A percentile compares a stretch with the other conserved stretches of the same genome.
Evolutionary conservation across 2,329 filamentous ascomycete genomes (phyloP).

Genomic region (Pezicula radicicola): DNA sequence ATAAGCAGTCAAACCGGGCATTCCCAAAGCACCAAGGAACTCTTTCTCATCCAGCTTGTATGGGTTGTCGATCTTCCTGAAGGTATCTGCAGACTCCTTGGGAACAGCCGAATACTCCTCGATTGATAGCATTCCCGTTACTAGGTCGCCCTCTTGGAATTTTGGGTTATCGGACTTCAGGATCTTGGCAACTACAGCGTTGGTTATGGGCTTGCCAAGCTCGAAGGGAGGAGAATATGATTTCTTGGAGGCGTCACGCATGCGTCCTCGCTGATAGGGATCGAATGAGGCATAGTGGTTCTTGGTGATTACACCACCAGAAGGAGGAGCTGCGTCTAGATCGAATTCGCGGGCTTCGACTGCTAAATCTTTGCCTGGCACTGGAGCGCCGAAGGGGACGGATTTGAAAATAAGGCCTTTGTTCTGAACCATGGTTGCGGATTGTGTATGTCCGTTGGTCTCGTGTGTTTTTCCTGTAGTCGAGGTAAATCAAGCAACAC

Average conservation of each 20-base stretch:
- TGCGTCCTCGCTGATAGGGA: conserved; percentile 79
- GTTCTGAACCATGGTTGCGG: conserved; percentile 51
- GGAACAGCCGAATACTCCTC: conserved; percentile 64
- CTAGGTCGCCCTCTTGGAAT: conserved; percentile 66
- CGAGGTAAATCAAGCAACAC: background rate
- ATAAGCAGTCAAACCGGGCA: conserved; percentile 77
- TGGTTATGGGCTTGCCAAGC: conserved; percentile 61
- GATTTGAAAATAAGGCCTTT: conserved; percentile 74
- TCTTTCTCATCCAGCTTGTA: conserved; percentile 60
- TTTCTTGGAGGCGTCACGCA: conserved; percentile 62
- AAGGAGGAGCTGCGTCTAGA: conserved; percentile 53
- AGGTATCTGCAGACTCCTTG: conserved; percentile 33
- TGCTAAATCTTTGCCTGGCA: conserved; percentile 66
- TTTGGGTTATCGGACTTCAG: conserved; percentile 63
- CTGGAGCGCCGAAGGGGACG: conserved; percentile 62
- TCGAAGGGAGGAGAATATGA: conserved; percentile 66
- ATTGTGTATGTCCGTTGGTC: background rate
- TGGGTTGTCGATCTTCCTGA: conserved; percentile 65
- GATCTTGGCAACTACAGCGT: conserved; percentile 63
- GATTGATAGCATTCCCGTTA: conserved; percentile 54
- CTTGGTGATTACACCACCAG: conserved; percentile 67
- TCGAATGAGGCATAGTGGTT: conserved; percentile 76
- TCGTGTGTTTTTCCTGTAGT: background rate
- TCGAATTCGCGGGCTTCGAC: conserved; percentile 69
- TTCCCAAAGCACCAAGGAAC: conserved; percentile 75